phyloP scores from a whole-genome alignment of 208 protist species.

The Strigomonas galati region DNA sequence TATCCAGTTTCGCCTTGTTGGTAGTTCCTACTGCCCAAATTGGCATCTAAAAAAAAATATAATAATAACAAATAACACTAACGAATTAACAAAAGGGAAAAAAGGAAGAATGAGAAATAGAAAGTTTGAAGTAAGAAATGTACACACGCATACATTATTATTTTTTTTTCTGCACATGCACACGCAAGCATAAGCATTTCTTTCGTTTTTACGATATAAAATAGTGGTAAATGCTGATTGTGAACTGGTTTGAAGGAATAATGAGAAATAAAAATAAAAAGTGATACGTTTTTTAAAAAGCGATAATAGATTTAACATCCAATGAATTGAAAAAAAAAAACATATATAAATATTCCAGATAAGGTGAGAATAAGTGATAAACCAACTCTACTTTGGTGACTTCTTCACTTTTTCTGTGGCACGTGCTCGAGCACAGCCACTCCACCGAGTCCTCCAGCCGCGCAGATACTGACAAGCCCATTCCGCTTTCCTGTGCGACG shows the following conservation, averaged over 20 bases:
- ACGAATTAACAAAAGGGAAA: conserved; percentile 5
- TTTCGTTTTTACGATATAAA: too few relatives aligned
- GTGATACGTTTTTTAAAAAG: too few relatives aligned
- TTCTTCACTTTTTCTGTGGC: conserved; percentile 22
- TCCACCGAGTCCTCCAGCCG: conserved; percentile 78
- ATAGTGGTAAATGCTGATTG: too few relatives aligned
- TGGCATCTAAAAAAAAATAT: conserved; percentile 8
- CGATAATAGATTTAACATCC: too few relatives aligned
- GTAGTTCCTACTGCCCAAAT: conserved; percentile 76
- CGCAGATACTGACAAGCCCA: conserved; percentile 85
- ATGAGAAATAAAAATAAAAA: too few relatives aligned
- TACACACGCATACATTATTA: too few relatives aligned
- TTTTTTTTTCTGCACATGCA: too few relatives aligned
- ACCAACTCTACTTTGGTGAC: not conserved
- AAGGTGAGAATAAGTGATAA: not conserved
- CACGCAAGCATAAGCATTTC: too few relatives aligned
- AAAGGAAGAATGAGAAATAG: conserved; percentile 1
- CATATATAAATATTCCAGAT: not conserved
- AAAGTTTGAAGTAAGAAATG: not conserved
- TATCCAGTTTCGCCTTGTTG: conserved; percentile 69
- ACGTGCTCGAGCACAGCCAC: conserved; percentile 73
- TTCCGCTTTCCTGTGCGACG: conserved; percentile 71
- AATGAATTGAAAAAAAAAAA: conserved; percentile 1
- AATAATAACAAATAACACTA: not conserved
- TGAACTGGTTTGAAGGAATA: too few relatives aligned